Conservation (phyloP, 192 early-diverging fungal genomes). For the Pilobolus umbonatus region DNA sequence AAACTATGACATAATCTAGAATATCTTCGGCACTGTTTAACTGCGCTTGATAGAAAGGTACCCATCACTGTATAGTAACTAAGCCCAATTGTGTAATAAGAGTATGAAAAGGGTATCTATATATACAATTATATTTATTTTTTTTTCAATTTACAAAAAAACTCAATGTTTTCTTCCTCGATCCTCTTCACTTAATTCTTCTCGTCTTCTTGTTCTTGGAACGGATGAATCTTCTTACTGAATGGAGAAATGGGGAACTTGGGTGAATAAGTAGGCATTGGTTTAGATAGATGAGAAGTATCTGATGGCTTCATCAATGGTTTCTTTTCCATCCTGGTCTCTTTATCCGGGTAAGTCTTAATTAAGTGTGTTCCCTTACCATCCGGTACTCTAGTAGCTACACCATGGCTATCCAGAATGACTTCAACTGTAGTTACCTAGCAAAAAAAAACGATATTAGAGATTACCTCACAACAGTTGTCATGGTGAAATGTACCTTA, state of each 20-base stretch:
- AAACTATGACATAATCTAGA: no score
- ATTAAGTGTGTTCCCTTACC: constrained; percentile 21
- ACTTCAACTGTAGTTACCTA: constrained; percentile 21
- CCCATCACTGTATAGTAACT: no score
- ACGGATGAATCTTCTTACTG: neutral
- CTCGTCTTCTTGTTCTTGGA: neutral
- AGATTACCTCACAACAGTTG: neutral
- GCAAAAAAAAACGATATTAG: neutral
- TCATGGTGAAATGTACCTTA: constrained; percentile 5
- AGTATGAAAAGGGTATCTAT: no score
- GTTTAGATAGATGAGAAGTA: neutral
- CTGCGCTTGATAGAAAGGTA: no score
- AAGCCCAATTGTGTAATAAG: no score
- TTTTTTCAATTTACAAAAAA: no score
- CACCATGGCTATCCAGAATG: constrained; percentile 14
- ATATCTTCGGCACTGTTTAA: no score
- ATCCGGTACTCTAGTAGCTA: constrained; percentile 13
- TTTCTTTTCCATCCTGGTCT: constrained; percentile 24
- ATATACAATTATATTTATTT: no score
- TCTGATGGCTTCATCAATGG: neutral
- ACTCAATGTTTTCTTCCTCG: neutral
- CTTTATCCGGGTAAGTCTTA: constrained; percentile 14
- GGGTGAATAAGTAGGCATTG: neutral
- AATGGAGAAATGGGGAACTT: neutral
- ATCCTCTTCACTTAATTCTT: neutral